These are phyloP conservation scores for Trypanosoma mega DNA, from an alignment of 208 protist species.

Conservation along the genomic window DNA sequence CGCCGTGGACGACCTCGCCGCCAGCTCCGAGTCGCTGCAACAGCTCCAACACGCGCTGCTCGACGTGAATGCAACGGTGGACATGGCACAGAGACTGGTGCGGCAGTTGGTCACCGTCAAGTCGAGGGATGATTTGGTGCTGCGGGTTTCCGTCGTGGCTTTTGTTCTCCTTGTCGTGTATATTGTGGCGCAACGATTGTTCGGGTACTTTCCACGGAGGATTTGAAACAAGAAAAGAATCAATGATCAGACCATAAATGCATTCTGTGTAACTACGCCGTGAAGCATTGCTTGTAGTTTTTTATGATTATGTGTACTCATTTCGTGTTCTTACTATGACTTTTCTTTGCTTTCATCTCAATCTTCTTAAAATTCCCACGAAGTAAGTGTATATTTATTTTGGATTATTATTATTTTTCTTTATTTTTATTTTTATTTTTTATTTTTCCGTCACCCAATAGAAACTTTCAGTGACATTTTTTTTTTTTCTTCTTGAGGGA, in stretches of 20 bases:
- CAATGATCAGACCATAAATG: not conserved
- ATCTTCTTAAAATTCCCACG: too few species aligned
- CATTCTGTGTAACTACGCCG: not conserved
- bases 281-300: not conserved
- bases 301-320: too few species aligned
- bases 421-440: too few species aligned
- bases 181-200: constrained; percentile 61
- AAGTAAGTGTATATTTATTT: too few species aligned
- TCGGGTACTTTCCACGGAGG: constrained; percentile 65
- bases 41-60: constrained; percentile 50
- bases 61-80: constrained; percentile 69
- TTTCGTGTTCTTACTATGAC: too few species aligned
- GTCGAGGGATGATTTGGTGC: constrained; percentile 56
- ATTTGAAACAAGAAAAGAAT: constrained; percentile 23
- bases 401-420: too few species aligned
- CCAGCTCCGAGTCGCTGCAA: constrained; percentile 44
- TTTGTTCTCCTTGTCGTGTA: constrained; percentile 69
- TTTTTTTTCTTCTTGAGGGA: too few species aligned
- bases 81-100: constrained; percentile 56
- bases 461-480: too few species aligned
- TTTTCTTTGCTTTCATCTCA: too few species aligned
- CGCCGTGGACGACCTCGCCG: constrained; percentile 52
- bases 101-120: constrained; percentile 56
- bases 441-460: too few species aligned
- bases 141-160: constrained; percentile 49